A percentile compares a stretch with the other conserved stretches of the same genome.
Conservation (phyloP, 805 yeast species). For the Osmozyma mogii region DNA sequence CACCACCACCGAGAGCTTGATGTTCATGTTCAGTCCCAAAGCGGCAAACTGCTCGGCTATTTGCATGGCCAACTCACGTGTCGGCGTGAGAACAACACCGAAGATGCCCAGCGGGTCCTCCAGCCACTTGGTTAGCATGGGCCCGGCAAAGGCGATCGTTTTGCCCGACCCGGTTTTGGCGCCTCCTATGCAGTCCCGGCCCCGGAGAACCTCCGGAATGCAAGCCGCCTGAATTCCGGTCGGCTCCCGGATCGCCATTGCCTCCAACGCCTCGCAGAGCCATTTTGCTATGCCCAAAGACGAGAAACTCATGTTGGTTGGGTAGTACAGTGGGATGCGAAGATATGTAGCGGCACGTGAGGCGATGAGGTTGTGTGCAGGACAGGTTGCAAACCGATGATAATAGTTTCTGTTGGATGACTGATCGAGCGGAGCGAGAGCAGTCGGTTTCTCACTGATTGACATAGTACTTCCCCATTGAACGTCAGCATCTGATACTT, state of each 20-base stretch:
- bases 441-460: too few relatives aligned
- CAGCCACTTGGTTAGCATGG: constrained; percentile 91
- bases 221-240: constrained; percentile 83
- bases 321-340: too few relatives aligned
- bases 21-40: constrained; percentile 81
- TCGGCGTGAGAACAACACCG: constrained; percentile 86
- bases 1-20: constrained; percentile 73
- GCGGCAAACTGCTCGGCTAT: constrained; percentile 96
- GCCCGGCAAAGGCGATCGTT: constrained; percentile 96
- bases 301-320: constrained; percentile 47
- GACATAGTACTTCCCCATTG: too few relatives aligned
- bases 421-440: too few relatives aligned
- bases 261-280: constrained; percentile 70
- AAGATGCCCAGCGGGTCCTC: constrained; percentile 90
- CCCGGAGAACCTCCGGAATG: constrained; percentile 77
- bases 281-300: constrained; percentile 76
- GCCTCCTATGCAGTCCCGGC: constrained; percentile 93
- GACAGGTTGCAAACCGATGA: too few relatives aligned
- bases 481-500: too few relatives aligned
- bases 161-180: constrained; percentile 98
- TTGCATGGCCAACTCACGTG: constrained; percentile 90
- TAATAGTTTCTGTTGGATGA: too few relatives aligned
- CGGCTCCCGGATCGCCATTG: constrained; percentile 80
- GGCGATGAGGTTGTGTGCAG: neutral
- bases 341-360: neutral